Conservation (phyloP, 2,329 filamentous ascomycete genomes). For the Lasiodiplodia sp. region DNA sequence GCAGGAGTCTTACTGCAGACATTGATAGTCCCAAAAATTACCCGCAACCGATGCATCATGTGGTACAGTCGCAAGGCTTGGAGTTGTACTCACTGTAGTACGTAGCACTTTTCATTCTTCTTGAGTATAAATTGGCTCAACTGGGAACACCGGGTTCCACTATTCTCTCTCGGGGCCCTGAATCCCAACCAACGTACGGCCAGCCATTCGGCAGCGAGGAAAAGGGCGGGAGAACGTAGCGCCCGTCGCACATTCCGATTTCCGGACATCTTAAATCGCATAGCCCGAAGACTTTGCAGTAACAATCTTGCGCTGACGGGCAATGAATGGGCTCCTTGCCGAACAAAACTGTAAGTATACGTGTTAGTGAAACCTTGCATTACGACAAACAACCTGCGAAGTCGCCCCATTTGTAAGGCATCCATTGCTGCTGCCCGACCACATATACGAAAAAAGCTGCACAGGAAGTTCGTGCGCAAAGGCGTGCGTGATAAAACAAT, state of each 20-base stretch:
- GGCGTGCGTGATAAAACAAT: neutral
- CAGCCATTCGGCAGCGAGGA: conserved; percentile 67
- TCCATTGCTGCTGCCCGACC: neutral
- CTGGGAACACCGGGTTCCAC: conserved; percentile 29
- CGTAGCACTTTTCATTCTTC: neutral
- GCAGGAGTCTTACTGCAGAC: neutral
- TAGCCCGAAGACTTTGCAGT: conserved; percentile 71
- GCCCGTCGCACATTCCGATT: conserved; percentile 59
- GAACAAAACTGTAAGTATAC: conserved; percentile 43
- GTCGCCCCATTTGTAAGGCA: neutral
- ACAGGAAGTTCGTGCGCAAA: neutral
- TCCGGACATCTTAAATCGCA: conserved; percentile 58
- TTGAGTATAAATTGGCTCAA: neutral
- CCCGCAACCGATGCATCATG: neutral
- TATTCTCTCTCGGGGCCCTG: conserved; percentile 42
- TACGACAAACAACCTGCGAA: neutral
- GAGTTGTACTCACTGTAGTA: neutral
- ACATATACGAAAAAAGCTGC: neutral
- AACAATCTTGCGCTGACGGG: conserved; percentile 67
- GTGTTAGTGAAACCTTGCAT: neutral
- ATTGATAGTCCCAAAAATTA: neutral
- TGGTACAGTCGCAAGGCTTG: conserved; percentile 2
- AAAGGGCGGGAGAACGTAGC: conserved; percentile 66
- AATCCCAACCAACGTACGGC: conserved; percentile 65
- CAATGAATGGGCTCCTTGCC: conserved; percentile 61